Base-by-base conservation (phyloP, 768 basidiomycete species). In the Mycena sanguinolenta region DNA sequence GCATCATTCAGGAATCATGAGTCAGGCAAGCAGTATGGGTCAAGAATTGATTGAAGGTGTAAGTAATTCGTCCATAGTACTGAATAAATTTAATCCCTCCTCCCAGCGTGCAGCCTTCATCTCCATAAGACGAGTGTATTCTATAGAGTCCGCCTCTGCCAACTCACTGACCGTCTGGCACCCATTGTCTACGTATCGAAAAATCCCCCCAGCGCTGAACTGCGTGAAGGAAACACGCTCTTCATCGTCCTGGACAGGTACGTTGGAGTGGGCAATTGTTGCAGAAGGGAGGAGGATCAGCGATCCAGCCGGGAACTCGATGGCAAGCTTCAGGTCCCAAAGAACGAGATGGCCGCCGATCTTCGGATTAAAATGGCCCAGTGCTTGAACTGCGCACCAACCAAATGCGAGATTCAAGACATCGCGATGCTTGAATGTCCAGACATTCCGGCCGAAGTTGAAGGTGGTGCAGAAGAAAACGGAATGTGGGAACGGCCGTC, bases 281-380 rank as follows among this genome's bases (percentile, higher is more conserved):
- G 50, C 50, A 2, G 50, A 52, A 27, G 50, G 50, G 25, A 52
- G 23, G 25, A 52, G 50, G 50, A 52, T 52, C 4, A 52, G 50
- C 39, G 39, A 12, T 10, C 75, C 76, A 16, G 71, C 66, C 0
- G 75, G 77, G 46, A 78, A 81, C 57, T 77, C 76, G 7, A 78
- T 61, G 2, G 80, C 55, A 0, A 81, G 64, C n/a, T 75, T 69
- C 0, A 78, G 52, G 27, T 79, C 78, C 72, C 76, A 78, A 0
- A 84, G 52, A 0, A 83, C 67, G 0, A 83, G 53, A 54, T 83
- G 81, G 2, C 81, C 82, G 12, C 82, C 78, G 28, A 58, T 73
- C 3, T 3, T 74, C 1, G 59, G 71, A 58, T 82, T 73, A 63
- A 78, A 84, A 2, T 58, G 7, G 0, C 82, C 82, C 0, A 78